Base-by-base conservation (phyloP, 2,329 filamentous ascomycete species). In the Aspergillus phoenicis region DNA sequence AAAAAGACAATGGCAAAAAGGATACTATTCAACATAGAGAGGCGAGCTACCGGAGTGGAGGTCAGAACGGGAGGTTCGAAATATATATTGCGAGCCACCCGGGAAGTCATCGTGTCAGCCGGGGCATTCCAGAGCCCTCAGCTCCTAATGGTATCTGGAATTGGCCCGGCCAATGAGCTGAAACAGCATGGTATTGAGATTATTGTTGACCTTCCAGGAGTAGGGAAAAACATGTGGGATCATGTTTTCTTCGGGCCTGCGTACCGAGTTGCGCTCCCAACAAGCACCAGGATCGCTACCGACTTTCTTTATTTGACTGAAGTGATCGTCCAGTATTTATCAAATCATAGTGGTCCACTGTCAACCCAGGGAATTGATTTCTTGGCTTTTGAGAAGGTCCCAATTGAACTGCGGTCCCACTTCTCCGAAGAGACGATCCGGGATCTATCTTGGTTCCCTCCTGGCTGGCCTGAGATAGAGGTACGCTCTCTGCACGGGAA, bases 51-150 rank as follows among this genome's bases (percentile, higher is more conserved):
- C 4, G 83, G 83, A 2, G 81, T 87, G 2, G 76, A 76, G 13
- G 80, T 83, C 5, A 52, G 76, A 72, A 8, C 72, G 70, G 10
- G 61, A 62, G 26, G 76, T 36, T 62, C 78, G n/a, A 77, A 81
- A 54, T 73, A 81, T 30, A 79, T 68, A 33, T 78, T 87, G 62
- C 75, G 73, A 6, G 83, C 85, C 39, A 79, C 72, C 24, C 75
- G 75, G 33, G 85, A 87, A 65, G 75, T 80, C 2, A 79, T 81
- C 43, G 59, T 87, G 2, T 78, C 83, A 0, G 82, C 80, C 1
- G 85, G 85, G 6, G 75, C 78, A 2, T 84, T 83, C 68, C 83
- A 85, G 66, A 80, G 82, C 0, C 84, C 84, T 0, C 82, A 86
- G 62, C 71, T 85, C 6, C 75, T 85, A 6, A 82, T 84, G 74